Conservation (phyloP, 2,329 filamentous ascomycete genomes). For the Cryphonectria naterciae region DNA sequence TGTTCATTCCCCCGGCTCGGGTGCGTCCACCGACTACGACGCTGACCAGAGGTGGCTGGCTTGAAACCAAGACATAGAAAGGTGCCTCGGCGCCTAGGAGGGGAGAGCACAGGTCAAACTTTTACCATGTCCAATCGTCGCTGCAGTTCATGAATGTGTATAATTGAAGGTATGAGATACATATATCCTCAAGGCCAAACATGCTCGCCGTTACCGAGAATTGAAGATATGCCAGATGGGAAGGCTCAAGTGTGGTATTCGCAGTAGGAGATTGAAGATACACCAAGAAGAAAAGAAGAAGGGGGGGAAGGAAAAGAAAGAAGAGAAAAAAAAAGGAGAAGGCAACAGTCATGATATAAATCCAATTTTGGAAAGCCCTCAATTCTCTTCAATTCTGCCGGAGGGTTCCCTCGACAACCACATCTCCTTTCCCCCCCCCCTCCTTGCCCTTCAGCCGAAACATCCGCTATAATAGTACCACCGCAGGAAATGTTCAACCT, state of each 20-base stretch:
- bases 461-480: background rate
- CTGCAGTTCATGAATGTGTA: too few relatives aligned
- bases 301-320: background rate
- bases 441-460: background rate
- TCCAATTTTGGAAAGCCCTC: background rate
- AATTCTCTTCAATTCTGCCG: background rate
- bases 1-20: too few relatives aligned
- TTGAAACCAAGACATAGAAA: too few relatives aligned
- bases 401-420: background rate
- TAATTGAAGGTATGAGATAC: background rate
- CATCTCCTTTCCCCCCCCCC: background rate
- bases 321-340: background rate
- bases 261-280: background rate
- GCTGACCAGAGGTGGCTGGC: too few relatives aligned
- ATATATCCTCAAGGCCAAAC: background rate
- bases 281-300: background rate
- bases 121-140: too few relatives aligned
- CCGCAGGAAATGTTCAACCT: background rate
- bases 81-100: too few relatives aligned
- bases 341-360: background rate
- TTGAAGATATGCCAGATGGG: background rate
- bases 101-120: too few relatives aligned
- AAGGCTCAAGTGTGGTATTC: background rate
- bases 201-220: background rate
- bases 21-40: too few relatives aligned